These are phyloP conservation scores for Capronia americana DNA, from an alignment of 2,329 filamentous ascomycete genomes.

Conservation along the genomic window DNA sequence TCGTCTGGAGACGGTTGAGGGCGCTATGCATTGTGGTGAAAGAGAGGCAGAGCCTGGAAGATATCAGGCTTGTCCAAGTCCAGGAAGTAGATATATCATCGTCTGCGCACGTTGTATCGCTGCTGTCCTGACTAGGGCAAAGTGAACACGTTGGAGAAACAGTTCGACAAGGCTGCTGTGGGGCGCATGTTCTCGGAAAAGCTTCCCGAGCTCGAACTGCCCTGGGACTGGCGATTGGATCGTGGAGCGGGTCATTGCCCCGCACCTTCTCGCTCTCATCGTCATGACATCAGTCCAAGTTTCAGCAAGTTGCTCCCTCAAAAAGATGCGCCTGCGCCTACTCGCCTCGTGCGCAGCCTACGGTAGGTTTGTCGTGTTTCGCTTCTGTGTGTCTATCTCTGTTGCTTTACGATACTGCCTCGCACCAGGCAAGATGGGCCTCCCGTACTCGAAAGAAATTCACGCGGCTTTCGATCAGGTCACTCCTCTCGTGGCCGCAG, in stretches of 20 bases:
- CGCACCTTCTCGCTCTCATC: not conserved
- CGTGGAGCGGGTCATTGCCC: not conserved
- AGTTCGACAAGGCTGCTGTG: not conserved
- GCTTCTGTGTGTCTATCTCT: not conserved
- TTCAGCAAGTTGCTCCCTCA: not conserved
- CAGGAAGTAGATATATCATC: not conserved
- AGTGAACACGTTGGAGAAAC: conserved; percentile 7
- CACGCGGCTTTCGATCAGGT: conserved; percentile 61
- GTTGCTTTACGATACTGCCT: not conserved
- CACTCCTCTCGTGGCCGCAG: conserved; percentile 58
- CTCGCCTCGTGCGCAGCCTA: not conserved
- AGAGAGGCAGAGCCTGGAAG: not conserved
- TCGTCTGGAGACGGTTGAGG: conserved; percentile 83
- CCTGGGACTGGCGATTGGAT: not conserved
- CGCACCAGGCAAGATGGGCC: conserved; percentile 50
- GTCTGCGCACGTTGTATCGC: not conserved
- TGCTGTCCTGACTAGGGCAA: not conserved
- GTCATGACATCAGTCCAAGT: not conserved
- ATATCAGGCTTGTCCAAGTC: no score
- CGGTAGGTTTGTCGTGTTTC: not conserved
- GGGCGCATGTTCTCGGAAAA: not conserved
- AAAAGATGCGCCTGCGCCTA: not conserved
- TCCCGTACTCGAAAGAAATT: conserved; percentile 60
- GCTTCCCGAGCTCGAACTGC: not conserved
- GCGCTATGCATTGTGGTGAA: conserved; percentile 48